Base-by-base conservation (phyloP, 768 basidiomycete species). In the Rhodotorula sphaerocarpa region DNA sequence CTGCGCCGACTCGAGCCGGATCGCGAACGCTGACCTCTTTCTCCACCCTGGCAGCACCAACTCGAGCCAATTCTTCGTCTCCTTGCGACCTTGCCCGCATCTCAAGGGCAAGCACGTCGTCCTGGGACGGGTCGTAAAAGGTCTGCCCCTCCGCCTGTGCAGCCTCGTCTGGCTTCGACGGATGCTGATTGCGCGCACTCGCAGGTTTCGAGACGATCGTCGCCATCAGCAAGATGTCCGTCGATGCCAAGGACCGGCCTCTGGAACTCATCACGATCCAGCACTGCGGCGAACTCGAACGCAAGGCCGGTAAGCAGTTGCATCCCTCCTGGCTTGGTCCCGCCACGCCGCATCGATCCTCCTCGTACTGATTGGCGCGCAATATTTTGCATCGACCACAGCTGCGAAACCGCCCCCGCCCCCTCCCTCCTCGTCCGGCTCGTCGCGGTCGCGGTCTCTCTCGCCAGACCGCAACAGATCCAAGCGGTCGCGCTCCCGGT, bases 21-120 rank as follows among this genome's bases (percentile, higher is more conserved):
- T 39, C 25, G 30, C 36, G 36, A 10, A 16, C 36, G 36, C 36
- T 39, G n/a, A n/a, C n/a, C 36, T 9, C 36, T 39, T 39, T 9
- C 16, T 16, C 36, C 36, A 39, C 16, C 43, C 12, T 44, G 20
- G 21, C 43, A 78, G 86, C 75, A 91, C 90, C 41, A 92, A 91
- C 67, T 84, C 85, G 42, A 87, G 85, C 1, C 90, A 92, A 67
- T 92, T 86, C 73, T 91, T 92, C 73, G 79, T 91, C 65, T 89
- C 90, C 27, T 79, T 92, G 16, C 82, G 21, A 83, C 65, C 71
- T 0, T 72, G 67, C 53, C 67, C 67, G 5, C 87, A 89, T 73
- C 74, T 89, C 48, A 80, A 86, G 72, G 88, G 88, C 78, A 75
- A 76, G 76, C 69, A 74, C 66, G 71, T 76, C 65, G 74, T 73